Percentiles rank a stretch among this genome's conserved stretches.
Conservation (phyloP, 2,329 filamentous ascomycete genomes). For the Macroventuria anomochaeta region DNA sequence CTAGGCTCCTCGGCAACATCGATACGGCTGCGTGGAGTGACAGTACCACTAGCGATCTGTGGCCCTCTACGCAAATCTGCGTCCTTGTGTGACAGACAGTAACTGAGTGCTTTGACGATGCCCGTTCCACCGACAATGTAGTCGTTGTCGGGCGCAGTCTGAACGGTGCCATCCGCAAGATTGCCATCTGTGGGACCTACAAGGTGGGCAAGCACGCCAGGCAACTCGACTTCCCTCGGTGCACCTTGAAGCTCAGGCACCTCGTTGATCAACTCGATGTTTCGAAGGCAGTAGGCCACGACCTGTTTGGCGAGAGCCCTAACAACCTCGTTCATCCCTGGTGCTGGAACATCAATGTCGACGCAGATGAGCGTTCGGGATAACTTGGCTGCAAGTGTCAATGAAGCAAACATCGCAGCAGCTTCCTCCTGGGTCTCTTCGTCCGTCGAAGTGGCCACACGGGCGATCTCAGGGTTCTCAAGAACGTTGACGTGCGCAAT, state of each 20-base stretch:
- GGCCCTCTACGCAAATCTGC: constrained; percentile 56
- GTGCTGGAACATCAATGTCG: constrained; percentile 85
- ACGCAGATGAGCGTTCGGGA: constrained; percentile 85
- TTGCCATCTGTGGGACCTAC: constrained; percentile 72
- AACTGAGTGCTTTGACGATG: constrained; percentile 90
- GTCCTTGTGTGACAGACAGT: constrained; percentile 84
- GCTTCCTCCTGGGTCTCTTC: constrained; percentile 89
- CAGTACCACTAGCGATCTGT: constrained; percentile 58
- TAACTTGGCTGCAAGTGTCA: constrained; percentile 85
- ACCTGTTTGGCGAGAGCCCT: constrained; percentile 92
- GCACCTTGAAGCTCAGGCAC: constrained; percentile 61
- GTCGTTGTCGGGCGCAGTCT: constrained; percentile 82
- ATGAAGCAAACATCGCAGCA: constrained; percentile 88
- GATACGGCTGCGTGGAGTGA: constrained; percentile 56
- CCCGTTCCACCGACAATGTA: constrained; percentile 96
- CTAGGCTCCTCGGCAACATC: constrained; percentile 32
- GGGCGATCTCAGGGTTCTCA: constrained; percentile 76
- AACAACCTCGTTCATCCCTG: constrained; percentile 85
- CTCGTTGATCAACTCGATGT: constrained; percentile 81
- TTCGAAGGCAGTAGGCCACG: constrained; percentile 91
- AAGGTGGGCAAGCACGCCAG: constrained; percentile 84
- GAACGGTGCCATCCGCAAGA: constrained; percentile 63
- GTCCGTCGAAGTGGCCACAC: constrained; percentile 75
- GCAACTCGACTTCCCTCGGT: constrained; percentile 66
- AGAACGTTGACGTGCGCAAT: constrained; percentile 87